phyloP scores from a whole-genome alignment of 768 basidiomycete genomes.

The Boletus reticulatus region DNA sequence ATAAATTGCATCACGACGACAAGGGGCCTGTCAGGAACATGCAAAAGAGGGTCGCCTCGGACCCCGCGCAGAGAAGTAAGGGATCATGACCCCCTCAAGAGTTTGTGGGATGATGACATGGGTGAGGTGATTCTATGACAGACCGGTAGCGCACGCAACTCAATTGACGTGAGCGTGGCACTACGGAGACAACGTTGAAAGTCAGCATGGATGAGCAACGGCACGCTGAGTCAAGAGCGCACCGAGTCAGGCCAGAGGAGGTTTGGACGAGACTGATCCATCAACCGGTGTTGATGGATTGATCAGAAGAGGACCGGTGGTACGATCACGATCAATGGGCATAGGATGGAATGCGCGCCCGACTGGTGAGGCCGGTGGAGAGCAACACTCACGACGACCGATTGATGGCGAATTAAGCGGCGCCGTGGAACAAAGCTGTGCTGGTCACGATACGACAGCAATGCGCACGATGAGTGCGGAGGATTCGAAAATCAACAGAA shows the following conservation, averaged over 20 bases:
- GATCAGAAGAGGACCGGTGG: slow-evolving; percentile 4
- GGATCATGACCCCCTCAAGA: background rate
- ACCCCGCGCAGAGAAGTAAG: slow-evolving; percentile 27
- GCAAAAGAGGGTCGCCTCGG: slow-evolving; percentile 27
- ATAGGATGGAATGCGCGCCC: background rate
- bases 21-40: slow-evolving; percentile 26
- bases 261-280: background rate
- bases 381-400: background rate
- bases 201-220: slow-evolving; percentile 8
- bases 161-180: slow-evolving; percentile 15
- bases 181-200: slow-evolving; percentile 5
- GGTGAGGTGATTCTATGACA: slow-evolving; percentile 25
- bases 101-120: slow-evolving; percentile 11
- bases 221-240: slow-evolving; percentile 8
- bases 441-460: background rate
- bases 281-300: background rate
- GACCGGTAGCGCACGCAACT: slow-evolving; percentile 3
- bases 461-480: background rate
- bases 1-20: slow-evolving; percentile 25
- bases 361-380: slow-evolving; percentile 4
- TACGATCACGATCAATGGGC: slow-evolving; percentile 2
- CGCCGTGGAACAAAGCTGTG: background rate
- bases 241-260: background rate
- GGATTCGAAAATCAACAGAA: background rate
- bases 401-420: background rate